phyloP scores from a whole-genome alignment of 495 filamentous ascomycete species.

The Tuber umbilicatum region DNA sequence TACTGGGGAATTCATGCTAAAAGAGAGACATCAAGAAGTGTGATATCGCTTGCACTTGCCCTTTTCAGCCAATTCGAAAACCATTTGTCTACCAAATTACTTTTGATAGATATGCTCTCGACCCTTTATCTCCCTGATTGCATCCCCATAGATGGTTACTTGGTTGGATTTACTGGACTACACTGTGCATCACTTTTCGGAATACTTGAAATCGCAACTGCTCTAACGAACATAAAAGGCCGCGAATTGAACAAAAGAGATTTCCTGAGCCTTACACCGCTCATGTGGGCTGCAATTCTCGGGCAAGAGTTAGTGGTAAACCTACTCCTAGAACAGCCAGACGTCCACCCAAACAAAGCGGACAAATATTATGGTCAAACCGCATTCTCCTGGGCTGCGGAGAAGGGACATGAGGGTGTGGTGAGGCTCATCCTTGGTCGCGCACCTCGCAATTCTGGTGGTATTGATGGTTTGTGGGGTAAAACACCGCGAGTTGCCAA shows the following conservation, averaged over 20 bases:
- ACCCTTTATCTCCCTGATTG: too few relatives aligned
- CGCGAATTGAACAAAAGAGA: background rate
- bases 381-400: background rate
- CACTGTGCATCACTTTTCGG: background rate
- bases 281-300: background rate
- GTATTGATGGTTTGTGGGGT: background rate
- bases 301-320: background rate
- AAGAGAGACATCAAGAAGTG: background rate
- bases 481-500: background rate
- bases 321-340: background rate
- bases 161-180: background rate
- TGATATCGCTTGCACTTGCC: background rate
- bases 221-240: background rate
- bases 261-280: background rate
- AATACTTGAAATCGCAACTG: background rate
- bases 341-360: background rate
- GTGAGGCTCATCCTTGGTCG: background rate
- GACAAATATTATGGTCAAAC: background rate
- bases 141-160: background rate
- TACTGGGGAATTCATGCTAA: background rate
- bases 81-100: background rate
- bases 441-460: background rate
- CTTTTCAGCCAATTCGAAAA: background rate
- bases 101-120: background rate
- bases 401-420: background rate